Evolutionary conservation across 2,329 filamentous ascomycete genomes (phyloP), one percentile per base, ranked within the genome.

Genomic region (Colletotrichum scovillei): DNA sequence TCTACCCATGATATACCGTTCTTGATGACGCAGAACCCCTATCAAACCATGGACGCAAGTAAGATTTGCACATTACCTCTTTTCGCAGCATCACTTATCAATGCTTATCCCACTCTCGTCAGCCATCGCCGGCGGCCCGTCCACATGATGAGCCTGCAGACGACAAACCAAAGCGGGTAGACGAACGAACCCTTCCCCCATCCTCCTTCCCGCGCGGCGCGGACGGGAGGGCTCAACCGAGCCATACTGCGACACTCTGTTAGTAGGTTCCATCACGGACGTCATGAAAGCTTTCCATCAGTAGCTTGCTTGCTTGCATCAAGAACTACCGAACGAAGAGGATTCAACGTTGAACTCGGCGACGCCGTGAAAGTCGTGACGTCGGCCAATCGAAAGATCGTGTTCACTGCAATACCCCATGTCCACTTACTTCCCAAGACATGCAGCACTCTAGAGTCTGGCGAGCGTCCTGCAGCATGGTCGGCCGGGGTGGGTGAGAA

Each of bases 71-170:
- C 49, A 56, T 64, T 42, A 24, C 12, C 30, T 9, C 35, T 19
- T 28, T 28, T 19, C 26, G 30, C 49, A 32, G 35, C 16, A 30
- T 56, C 49, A 32, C 42, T 52, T 53, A 42, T 55, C 63, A 14
- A 28, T 32, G 16, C 49, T 42, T 8, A 4, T 22, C 30, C 32
- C 8, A 14, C 62, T 16, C 28, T 30, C 35, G 26, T 35, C 60
- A 32, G 49, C 49, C 32, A 16, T 28, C 30, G 63, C 60, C 60
- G 28, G 42, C 60, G 60, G 60, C 60, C 60, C 28, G 60, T 32
- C 60, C 42, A 63, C 46, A 53, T 53, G 60, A 52, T 5, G 7
- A 28, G 60, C n/a, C 9, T 63, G 42, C 28, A 32, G 42, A 63
- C 26, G 8, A 8, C 19, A 22, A 22, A 49, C 19, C 5, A n/a